Evolutionary conservation across 306 rosid species (phyloP), one percentile per base, ranked within the genome.

Genomic region (Medicago arabica): DNA sequence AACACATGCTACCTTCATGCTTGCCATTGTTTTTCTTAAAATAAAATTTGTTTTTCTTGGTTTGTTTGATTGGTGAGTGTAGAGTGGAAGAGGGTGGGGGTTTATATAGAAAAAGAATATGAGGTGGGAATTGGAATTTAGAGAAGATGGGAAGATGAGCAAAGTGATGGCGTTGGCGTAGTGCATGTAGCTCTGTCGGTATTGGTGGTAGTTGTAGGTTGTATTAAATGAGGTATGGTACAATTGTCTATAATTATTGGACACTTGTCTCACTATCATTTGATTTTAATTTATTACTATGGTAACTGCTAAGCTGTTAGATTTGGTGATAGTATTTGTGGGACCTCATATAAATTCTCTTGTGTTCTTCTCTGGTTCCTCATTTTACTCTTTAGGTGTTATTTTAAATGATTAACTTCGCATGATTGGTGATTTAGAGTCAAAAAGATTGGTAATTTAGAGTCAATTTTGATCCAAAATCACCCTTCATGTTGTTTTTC

Each of bases 1-100:
- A 59, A 86, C 34, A 11, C 75, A 77, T 17, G 84, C 71, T 18
- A 75, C 6, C 75, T 85, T 87, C 14, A 78, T 14, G 50, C 43
- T 43, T 0, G 80, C 80, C 90, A 89, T 64, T 38, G 23, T 4
- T 23, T 19, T 19, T 44, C 13, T 19, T 9, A 17, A 18, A 19
- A 4, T 0, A 44, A 12, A 44, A 0, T 40, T 40, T 58, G 2
- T 58, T 15, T 28, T 28, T 13, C n/a, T 62, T 15, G 46, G 44
- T 9, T 43, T 43, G 47, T 34, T 62, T 55, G 14, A 4, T 36
- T 60, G 40, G 41, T 61, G 44, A 2, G 67, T 61, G 11, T 61
- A 28, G 7, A 7, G 21, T 61, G 21, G 0, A 7, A n/a, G 7
- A 4, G 67, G 6, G 1, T 7, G 13, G 13, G 21, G 21, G 44